phyloP scores from a whole-genome alignment of 2,329 filamentous ascomycete species.

The Monilinia aucupariae region DNA sequence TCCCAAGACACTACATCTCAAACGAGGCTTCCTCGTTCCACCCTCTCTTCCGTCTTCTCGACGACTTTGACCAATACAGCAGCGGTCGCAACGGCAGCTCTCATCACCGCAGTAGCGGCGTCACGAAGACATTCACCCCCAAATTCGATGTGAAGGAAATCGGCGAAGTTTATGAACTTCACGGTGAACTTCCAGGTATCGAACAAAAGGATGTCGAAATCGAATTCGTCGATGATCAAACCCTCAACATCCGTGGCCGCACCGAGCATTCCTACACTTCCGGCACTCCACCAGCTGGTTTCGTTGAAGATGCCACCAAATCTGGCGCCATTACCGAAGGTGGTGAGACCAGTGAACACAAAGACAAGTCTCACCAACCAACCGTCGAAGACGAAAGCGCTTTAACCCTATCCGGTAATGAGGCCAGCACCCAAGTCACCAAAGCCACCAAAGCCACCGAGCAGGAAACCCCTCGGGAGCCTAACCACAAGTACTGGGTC shows the following conservation, averaged over 20 bases:
- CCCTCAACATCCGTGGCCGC: constrained; percentile 63
- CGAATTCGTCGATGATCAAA: constrained; percentile 73
- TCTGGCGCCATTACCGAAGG: constrained; percentile 41
- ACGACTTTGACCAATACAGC: constrained; percentile 57
- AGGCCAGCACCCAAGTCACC: constrained; percentile 16
- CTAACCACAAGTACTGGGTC: constrained; percentile 61
- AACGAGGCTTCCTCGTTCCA: constrained; percentile 43
- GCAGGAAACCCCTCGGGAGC: constrained; percentile 23
- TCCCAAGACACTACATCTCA: constrained; percentile 45
- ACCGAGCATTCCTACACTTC: constrained; percentile 58
- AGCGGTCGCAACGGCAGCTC: constrained; percentile 14
- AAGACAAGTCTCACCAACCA: constrained; percentile 35
- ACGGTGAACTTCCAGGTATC: constrained; percentile 74
- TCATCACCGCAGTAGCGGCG: constrained; percentile 21
- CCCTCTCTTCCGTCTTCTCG: constrained; percentile 58
- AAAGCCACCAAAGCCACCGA: constrained; percentile 19
- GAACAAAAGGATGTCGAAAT: constrained; percentile 68
- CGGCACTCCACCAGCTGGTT: constrained; percentile 41
- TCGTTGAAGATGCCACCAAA: constrained; percentile 41
- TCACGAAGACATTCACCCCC: constrained; percentile 55
- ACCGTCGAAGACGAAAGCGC: constrained; percentile 49
- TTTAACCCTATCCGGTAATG: constrained; percentile 8
- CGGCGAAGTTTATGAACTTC: constrained; percentile 63
- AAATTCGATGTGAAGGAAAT: constrained; percentile 75
- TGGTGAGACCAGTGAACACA: constrained; percentile 37